Conservation (phyloP, 208 protist genomes). For the Acanthamoeba culbertsoni region DNA sequence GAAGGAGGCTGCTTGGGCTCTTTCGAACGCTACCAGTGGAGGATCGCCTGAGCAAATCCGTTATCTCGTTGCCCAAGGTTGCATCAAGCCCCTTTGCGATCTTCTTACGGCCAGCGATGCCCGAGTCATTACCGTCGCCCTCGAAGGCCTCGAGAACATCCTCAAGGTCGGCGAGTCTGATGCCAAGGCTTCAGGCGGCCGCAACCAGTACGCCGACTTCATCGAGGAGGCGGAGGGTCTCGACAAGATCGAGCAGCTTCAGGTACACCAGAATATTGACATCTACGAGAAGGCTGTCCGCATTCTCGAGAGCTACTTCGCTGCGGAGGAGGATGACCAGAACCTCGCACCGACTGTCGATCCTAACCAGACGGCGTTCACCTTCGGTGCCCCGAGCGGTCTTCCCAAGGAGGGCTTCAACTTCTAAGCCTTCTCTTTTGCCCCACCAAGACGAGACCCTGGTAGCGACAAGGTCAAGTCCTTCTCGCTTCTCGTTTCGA, state of each 20-base stretch:
- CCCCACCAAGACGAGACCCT: neutral
- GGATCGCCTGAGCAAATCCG: constrained; percentile 90
- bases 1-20: constrained; percentile 98
- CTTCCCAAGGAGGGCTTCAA: constrained; percentile 55
- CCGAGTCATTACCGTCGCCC: constrained; percentile 90
- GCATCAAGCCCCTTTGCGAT: constrained; percentile 90
- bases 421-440: constrained; percentile 6
- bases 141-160: constrained; percentile 97
- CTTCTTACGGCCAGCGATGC: constrained; percentile 87
- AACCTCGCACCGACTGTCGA: constrained; percentile 42
- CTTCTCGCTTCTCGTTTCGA: neutral
- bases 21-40: constrained; percentile 95
- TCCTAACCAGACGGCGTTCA: constrained; percentile 12
- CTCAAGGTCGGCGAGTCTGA: constrained; percentile 81
- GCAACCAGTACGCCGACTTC: constrained; percentile 82
- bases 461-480: constrained; percentile 49
- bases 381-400: constrained; percentile 50
- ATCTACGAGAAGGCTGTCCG: constrained; percentile 93
- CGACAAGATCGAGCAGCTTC: constrained; percentile 93
- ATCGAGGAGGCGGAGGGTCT: constrained; percentile 93
- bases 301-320: constrained; percentile 85
- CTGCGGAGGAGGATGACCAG: constrained; percentile 45
- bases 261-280: constrained; percentile 91
- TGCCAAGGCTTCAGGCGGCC: neutral
- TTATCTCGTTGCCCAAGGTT: constrained; percentile 88